Evolutionary conservation across 2,329 filamentous ascomycete genomes (phyloP), one percentile per base, ranked within the genome.

Genomic region (Truncatella angustata): DNA sequence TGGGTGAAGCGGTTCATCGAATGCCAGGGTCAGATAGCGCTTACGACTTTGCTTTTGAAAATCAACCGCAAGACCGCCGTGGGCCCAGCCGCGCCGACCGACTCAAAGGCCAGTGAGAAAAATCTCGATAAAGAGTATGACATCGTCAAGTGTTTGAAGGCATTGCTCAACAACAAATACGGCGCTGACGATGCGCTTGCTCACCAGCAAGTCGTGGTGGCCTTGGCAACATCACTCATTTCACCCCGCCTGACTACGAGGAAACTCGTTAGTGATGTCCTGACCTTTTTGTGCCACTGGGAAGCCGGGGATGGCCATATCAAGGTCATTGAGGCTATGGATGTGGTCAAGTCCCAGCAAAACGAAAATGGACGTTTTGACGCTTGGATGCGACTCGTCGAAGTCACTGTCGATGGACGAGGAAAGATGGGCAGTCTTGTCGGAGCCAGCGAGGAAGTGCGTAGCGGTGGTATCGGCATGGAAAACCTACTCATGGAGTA

Each of bases 401-500:
- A 97, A 72, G 93, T 97, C 61, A 97, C 93, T 1, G 86, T 97
- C 58, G 94, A 97, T 70, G 94, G 94, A 35, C 88, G 94, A 65
- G 94, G 94, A 63, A 99, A 97, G 80, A 97, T 99, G 91, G 94
- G 94, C 63, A 97, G 92, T 73, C 78, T 97, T 62, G 94, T 99
- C 24, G 94, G 94, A 58, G 94, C 94, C 28, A 97, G 91, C 65
- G 94, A 97, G 64, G 94, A 99, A 74, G 87, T 96, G 54, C 88
- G 94, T 61, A 96, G 90, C 63, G 94, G 94, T 58, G 94, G 94
- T 58, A 95, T 97, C 65, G 94, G 94, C 68, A 96, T 97, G 87
- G 94, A 99, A 80, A 97, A 97, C 71, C 78, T 97, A 64, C 81
- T 99, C 50, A 97, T 99, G 94, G 94, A 99, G 79, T 99, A 99